Percentiles rank a stretch among this genome's conserved stretches.
Evolutionary conservation across 257 asterid species (phyloP).

Genomic region (Prunella vulgaris): DNA sequence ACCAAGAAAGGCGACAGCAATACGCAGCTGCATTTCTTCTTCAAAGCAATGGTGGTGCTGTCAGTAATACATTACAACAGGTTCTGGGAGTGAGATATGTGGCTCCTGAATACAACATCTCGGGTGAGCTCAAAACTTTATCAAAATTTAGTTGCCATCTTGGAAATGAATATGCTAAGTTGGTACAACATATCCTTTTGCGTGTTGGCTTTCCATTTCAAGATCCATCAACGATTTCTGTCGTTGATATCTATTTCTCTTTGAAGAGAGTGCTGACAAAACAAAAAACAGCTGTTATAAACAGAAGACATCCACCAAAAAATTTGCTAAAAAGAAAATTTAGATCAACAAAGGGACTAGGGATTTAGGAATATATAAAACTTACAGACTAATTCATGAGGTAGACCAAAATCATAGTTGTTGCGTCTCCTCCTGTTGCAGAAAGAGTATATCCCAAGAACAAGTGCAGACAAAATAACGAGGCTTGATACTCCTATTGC

Average conservation of each 20-base stretch:
- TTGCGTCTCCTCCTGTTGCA: conserved; percentile 54
- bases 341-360: not conserved
- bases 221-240: conserved; percentile 88
- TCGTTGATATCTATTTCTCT: conserved; percentile 78
- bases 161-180: conserved; percentile 17
- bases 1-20: not conserved
- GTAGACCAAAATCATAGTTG: conserved; percentile 84
- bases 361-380: conserved; percentile 2
- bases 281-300: not conserved
- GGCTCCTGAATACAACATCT: conserved; percentile 1
- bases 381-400: conserved; percentile 76
- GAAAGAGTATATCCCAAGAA: conserved; percentile 38
- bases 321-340: not conserved
- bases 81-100: not conserved
- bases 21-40: not conserved
- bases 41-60: too few species aligned
- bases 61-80: not conserved
- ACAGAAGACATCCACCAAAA: not conserved
- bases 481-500: conserved; percentile 61
- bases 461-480: conserved; percentile 36
- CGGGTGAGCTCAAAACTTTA: conserved; percentile 1
- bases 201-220: conserved; percentile 99
- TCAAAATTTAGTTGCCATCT: conserved; percentile 17
- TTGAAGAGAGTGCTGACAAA: conserved; percentile 71
- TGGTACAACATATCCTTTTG: conserved; percentile 79